Evolutionary conservation across 148 eudicot genomes (phyloP).

Genomic region (Fagopyrum esculentum): DNA sequence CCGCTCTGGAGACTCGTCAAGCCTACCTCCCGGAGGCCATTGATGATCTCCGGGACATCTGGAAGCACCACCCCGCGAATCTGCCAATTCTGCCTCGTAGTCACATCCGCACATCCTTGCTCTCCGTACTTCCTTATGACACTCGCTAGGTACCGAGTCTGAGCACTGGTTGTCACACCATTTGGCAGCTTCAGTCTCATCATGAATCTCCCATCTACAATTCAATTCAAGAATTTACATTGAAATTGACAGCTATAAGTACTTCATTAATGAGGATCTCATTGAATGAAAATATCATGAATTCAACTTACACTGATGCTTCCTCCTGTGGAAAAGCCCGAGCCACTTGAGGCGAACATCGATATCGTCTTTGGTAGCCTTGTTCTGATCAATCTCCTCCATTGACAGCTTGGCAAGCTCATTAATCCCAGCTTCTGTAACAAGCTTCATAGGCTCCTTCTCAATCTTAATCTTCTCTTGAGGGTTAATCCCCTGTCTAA

Average conservation of each 20-base stretch:
- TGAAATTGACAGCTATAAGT: not conserved
- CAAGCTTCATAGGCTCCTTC: conserved; percentile 76
- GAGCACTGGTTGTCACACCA: conserved; percentile 90
- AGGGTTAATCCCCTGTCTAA: conserved; percentile 73
- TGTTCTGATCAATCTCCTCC: conserved; percentile 67
- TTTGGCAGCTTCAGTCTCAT: conserved; percentile 97
- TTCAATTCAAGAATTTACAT: not conserved
- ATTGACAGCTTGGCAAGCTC: conserved; percentile 51
- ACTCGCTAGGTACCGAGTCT: conserved; percentile 83
- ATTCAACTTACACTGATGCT: conserved; percentile 70
- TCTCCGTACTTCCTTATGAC: conserved; percentile 77
- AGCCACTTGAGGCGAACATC: conserved; percentile 96
- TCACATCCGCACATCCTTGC: conserved; percentile 95
- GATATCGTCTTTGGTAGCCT: conserved; percentile 69
- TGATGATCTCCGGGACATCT: conserved; percentile 81
- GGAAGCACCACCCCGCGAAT: conserved; percentile 84
- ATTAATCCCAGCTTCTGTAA: conserved; percentile 59
- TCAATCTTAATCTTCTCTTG: conserved; percentile 81
- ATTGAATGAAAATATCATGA: too few relatives aligned
- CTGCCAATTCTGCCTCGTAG: conserved; percentile 98
- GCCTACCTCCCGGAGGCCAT: conserved; percentile 74
- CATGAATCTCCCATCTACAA: conserved; percentile 93
- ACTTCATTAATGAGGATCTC: not conserved
- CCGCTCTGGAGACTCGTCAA: conserved; percentile 94
- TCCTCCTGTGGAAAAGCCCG: conserved; percentile 87